phyloP scores from a whole-genome alignment of 345 rosid genomes.

The Mangifera indica region DNA sequence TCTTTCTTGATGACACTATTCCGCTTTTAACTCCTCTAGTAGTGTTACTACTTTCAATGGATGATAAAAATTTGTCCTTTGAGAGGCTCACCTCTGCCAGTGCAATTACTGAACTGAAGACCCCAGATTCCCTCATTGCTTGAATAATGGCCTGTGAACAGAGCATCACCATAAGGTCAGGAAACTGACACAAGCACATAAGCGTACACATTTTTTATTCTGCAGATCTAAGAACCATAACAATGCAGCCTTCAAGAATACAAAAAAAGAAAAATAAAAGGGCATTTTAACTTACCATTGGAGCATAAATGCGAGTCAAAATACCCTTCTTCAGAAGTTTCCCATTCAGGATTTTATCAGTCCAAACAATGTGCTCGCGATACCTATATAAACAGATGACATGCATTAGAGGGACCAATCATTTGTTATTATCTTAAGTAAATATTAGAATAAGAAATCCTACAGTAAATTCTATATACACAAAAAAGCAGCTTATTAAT shows the following conservation, averaged over 20 bases:
- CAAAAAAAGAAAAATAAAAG: not conserved
- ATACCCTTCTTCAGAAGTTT: slow-evolving; percentile 78
- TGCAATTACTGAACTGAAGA: slow-evolving; percentile 52
- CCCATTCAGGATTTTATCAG: slow-evolving; percentile 50
- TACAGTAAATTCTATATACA: not conserved
- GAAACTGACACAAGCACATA: not conserved
- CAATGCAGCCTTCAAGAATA: not conserved
- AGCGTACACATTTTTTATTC: not conserved
- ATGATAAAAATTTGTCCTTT: slow-evolving; percentile 30
- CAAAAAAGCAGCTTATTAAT: not conserved
- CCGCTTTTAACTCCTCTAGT: slow-evolving; percentile 22
- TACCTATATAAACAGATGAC: slow-evolving; percentile 48
- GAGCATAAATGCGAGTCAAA: slow-evolving; percentile 73
- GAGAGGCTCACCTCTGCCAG: slow-evolving; percentile 37
- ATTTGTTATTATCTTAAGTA: not conserved
- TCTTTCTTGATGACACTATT: slow-evolving; percentile 46
- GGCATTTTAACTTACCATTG: slow-evolving; percentile 60
- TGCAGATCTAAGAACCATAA: slow-evolving; percentile 1
- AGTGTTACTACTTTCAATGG: slow-evolving; percentile 34
- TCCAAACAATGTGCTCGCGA: slow-evolving; percentile 76
- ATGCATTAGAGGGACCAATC: not conserved
- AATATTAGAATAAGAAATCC: not conserved
- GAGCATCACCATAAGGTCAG: slow-evolving; percentile 1
- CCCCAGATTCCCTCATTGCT: slow-evolving; percentile 73
- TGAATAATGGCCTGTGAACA: slow-evolving; percentile 60